Percentiles rank a stretch among this genome's conserved stretches.
phyloP scores from a whole-genome alignment of 306 rosid genomes.

The Coriaria nepalensis region DNA sequence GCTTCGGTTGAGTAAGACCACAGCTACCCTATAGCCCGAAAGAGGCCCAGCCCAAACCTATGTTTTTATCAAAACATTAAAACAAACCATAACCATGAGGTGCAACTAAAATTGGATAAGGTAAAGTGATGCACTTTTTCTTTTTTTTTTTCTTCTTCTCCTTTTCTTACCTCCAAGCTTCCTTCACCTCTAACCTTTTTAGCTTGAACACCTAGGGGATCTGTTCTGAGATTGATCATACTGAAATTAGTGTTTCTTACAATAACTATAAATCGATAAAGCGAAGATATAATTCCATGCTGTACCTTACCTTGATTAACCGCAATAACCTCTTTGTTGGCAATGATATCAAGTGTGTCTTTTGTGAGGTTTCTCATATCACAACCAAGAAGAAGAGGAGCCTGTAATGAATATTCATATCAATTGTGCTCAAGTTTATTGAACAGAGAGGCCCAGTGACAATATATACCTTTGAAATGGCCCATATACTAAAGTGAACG shows the following conservation, averaged over 20 bases:
- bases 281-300: neutral
- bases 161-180: constrained; percentile 43
- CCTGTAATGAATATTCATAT: constrained; percentile 31
- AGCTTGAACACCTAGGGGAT: constrained; percentile 72
- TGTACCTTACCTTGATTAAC: constrained; percentile 84
- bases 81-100: neutral
- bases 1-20: constrained; percentile 60
- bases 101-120: neutral
- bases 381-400: constrained; percentile 98
- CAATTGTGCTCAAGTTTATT: neutral
- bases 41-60: constrained; percentile 98
- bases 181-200: constrained; percentile 90
- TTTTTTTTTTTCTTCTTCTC: too few relatives aligned
- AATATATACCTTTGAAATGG: constrained; percentile 67
- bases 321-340: constrained; percentile 66
- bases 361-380: constrained; percentile 63
- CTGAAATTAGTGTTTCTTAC: neutral
- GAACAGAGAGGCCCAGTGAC: neutral
- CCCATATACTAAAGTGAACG: constrained; percentile 94
- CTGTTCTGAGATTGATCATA: constrained; percentile 18
- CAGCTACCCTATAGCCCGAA: constrained; percentile 49
- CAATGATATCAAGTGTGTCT: constrained; percentile 51
- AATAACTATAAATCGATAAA: neutral
- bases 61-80: neutral
- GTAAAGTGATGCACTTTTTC: neutral